Evolutionary conservation across 257 asterid genomes (phyloP).

Genomic region (Fraxinus anomala): DNA sequence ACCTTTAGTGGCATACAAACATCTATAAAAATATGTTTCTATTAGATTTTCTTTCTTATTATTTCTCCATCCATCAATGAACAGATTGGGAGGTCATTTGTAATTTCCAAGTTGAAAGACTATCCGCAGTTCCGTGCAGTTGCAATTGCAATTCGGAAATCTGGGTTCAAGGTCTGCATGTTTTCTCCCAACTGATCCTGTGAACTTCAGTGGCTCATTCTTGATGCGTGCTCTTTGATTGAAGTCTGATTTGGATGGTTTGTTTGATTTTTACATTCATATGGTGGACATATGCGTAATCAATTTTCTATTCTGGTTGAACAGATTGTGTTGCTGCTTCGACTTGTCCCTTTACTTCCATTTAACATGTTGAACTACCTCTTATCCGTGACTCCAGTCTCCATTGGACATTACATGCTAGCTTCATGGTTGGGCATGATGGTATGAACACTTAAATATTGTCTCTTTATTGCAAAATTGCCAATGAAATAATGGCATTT

Average conservation of each 20-base stretch:
- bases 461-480: constrained; percentile 1
- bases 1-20: not conserved
- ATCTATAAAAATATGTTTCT: constrained; percentile 4
- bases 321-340: constrained; percentile 92
- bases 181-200: constrained; percentile 7
- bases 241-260: constrained; percentile 21
- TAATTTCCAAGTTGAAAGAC: constrained; percentile 85
- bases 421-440: constrained; percentile 99
- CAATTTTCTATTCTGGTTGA: constrained; percentile 24
- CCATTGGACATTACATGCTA: constrained; percentile 75
- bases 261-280: constrained; percentile 4
- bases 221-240: constrained; percentile 15
- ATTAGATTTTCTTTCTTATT: constrained; percentile 9
- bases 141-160: constrained; percentile 76
- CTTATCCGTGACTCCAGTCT: constrained; percentile 90
- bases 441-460: constrained; percentile 46
- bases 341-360: constrained; percentile 94
- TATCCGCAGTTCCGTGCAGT: constrained; percentile 92
- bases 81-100: constrained; percentile 92
- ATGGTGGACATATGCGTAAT: constrained; percentile 10
- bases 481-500: constrained; percentile 4
- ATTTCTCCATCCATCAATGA: constrained; percentile 16
- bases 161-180: constrained; percentile 81
- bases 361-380: constrained; percentile 96
- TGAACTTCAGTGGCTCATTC: constrained; percentile 17